Percentiles rank a stretch among this genome's conserved stretches.
Conservation (phyloP, 768 basidiomycete species). For the Termitomyces titanicus region DNA sequence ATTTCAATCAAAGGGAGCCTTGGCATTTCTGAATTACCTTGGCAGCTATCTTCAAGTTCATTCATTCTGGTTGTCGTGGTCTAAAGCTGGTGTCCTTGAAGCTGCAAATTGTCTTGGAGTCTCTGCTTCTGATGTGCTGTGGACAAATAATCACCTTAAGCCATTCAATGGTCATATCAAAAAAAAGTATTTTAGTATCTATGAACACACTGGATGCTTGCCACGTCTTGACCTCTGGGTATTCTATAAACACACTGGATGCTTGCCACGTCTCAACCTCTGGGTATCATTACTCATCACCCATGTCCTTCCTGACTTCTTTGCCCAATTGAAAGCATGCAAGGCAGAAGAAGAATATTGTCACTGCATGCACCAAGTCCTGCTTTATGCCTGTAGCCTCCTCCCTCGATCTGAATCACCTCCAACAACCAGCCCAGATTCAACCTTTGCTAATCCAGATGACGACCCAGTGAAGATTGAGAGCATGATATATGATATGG, state of each 20-base stretch:
- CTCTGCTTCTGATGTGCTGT: not conserved
- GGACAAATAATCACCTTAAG: not conserved
- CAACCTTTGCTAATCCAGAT: too few species aligned
- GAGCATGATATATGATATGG: too few species aligned
- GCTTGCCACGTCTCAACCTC: slow-evolving; percentile 5
- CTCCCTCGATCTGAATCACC: too few species aligned
- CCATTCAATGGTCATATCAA: not conserved
- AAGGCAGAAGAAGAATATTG: too few species aligned
- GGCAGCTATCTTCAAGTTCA: slow-evolving; percentile 4
- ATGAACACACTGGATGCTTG: not conserved
- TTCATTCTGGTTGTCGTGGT: slow-evolving; percentile 8
- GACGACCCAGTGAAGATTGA: too few species aligned
- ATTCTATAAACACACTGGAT: not conserved
- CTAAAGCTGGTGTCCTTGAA: slow-evolving; percentile 1
- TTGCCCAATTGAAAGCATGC: not conserved
- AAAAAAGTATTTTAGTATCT: not conserved
- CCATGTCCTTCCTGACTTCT: slow-evolving; percentile 8
- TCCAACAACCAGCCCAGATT: too few species aligned
- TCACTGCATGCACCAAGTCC: too few species aligned
- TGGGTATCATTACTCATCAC: slow-evolving; percentile 6
- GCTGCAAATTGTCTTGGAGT: not conserved
- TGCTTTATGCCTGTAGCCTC: too few species aligned
- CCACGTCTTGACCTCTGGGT: slow-evolving; percentile 9
- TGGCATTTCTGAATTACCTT: slow-evolving; percentile 9
- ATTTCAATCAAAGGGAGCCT: slow-evolving; percentile 1